Base-by-base conservation (phyloP, 2,329 filamentous ascomycete species). In the Alternaria hordeiaustralica region DNA sequence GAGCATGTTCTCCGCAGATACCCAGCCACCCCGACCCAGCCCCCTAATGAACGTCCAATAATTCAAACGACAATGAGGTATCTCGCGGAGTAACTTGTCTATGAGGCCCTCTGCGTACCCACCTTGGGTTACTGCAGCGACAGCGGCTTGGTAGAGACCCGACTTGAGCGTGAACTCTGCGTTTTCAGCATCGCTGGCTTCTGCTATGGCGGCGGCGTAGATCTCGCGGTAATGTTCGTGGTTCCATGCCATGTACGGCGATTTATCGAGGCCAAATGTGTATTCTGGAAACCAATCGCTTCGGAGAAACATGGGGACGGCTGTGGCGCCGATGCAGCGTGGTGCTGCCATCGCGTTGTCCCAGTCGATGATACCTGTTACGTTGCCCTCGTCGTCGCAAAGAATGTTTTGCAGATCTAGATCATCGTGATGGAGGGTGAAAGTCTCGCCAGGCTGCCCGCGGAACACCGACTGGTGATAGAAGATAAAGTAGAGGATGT, bases 401-500 rank as follows among this genome's bases (percentile, higher is more conserved):
- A 74, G 55, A 28, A 75, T 70, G 60, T 76, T 76, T 18, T 75
- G 68, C 8, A 65, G 53, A 28, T 72, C 61, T 6, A 76, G 66
- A 46, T 75, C 72, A 3, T 61, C 26, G 49, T 74, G 71, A 0
- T 43, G 55, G 2, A 74, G 61, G 0, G 65, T 53, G 30, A 76
- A 76, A 1, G 68, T 64, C 21, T 73, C 69, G 0, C 60, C 21
- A 12, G 45, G 12, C 18, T 15, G 57, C 23, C 18, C 25, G 7
- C 55, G 28, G 47, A 60, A 61, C 13, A 41, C 53, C n/a, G 53
- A 23, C 26, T 18, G 28, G 28, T 33, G 8, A 21, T 41, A 20
- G 11, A 57, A 21, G 7, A 64, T 44, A 8, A 51, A 28, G 8
- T 43, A 28, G 15, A 66, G 26, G 12, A 66, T 56, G 6, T 41